Conservation (phyloP, 306 rosid genomes). For the Citrullus mucosospermus region DNA sequence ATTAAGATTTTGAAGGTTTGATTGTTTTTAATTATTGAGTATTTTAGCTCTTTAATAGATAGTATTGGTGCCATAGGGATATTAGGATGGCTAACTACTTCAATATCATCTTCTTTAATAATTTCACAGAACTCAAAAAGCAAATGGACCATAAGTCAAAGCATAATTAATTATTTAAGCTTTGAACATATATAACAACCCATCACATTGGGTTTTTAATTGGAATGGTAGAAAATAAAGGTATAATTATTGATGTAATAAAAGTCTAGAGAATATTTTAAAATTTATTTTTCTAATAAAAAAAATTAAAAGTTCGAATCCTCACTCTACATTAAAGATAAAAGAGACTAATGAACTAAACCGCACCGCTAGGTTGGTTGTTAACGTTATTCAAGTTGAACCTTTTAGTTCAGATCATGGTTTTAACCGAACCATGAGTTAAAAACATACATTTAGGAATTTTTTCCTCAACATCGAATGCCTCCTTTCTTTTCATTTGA, state of each 20-base stretch:
- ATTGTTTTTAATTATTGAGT: neutral
- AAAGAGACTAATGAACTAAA: too few relatives aligned
- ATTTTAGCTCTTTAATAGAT: neutral
- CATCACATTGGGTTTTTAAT: neutral
- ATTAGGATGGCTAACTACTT: neutral
- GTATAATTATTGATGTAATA: neutral
- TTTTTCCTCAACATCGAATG: too few relatives aligned
- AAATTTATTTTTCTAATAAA: too few relatives aligned
- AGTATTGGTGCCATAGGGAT: neutral
- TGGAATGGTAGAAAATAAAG: neutral
- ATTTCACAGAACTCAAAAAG: neutral
- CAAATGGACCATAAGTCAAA: neutral
- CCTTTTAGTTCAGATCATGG: too few relatives aligned
- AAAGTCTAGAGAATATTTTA: neutral
- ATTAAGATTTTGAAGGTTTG: neutral
- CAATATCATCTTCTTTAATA: neutral
- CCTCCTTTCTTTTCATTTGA: too few relatives aligned
- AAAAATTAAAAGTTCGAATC: too few relatives aligned
- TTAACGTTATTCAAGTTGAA: too few relatives aligned
- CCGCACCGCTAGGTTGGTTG: too few relatives aligned
- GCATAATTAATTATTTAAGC: neutral
- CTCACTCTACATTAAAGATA: too few relatives aligned
- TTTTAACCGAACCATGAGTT: too few relatives aligned
- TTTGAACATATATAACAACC: neutral
- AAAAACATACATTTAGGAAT: too few relatives aligned